Evolutionary conservation across 2,329 filamentous ascomycete genomes (phyloP).

Genomic region (Colletotrichum horii): DNA sequence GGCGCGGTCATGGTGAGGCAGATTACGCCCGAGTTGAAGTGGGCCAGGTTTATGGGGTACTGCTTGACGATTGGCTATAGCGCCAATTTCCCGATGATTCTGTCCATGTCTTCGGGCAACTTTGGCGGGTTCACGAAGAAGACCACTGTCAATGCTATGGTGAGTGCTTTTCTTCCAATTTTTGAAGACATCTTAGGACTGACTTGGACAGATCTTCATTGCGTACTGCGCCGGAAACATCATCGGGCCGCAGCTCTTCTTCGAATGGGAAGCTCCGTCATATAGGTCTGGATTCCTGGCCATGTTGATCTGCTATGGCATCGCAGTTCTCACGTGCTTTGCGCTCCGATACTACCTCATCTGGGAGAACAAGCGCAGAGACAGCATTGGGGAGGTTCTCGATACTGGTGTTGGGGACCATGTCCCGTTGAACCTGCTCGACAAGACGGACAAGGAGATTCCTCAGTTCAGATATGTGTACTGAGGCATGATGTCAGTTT

Average conservation of each 20-base stretch:
- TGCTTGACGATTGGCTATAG: constrained; percentile 53
- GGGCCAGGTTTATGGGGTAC: constrained; percentile 30
- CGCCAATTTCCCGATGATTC: constrained; percentile 67
- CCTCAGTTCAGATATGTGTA: constrained; percentile 58
- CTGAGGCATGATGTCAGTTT: background rate
- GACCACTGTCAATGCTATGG: constrained; percentile 59
- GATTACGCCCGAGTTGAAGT: constrained; percentile 44
- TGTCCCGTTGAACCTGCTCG: constrained; percentile 42
- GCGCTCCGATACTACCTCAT: background rate
- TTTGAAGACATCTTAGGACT: background rate
- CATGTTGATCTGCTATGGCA: constrained; percentile 40
- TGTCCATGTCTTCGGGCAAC: constrained; percentile 73
- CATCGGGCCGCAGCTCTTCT: constrained; percentile 69
- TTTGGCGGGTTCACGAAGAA: constrained; percentile 73
- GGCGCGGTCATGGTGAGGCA: constrained; percentile 61
- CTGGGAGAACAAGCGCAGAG: constrained; percentile 17
- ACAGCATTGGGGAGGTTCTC: background rate
- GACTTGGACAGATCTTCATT: background rate
- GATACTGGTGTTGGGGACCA: constrained; percentile 48
- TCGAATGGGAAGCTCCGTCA: constrained; percentile 57
- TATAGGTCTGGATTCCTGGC: constrained; percentile 63
- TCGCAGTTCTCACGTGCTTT: constrained; percentile 48
- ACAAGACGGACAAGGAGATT: constrained; percentile 62
- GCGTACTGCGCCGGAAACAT: constrained; percentile 58
- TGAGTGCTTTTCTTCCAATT: background rate